These are phyloP conservation scores for Geranium brycei DNA, from an alignment of 345 rosid species.

Conservation along the genomic window DNA sequence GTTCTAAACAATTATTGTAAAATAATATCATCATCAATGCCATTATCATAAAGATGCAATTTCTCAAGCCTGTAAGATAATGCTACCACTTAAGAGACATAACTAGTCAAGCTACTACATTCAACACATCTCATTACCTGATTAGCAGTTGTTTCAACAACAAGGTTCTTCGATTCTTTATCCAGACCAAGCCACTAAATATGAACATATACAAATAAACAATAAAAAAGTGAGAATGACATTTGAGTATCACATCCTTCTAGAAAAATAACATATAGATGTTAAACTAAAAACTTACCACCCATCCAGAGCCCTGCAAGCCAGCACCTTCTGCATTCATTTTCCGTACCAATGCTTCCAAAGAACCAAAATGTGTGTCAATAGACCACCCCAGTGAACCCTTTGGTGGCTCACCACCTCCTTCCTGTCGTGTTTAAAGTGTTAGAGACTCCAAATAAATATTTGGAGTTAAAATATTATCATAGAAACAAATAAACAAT, in stretches of 20 bases:
- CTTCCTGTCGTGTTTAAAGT: constrained; percentile 38
- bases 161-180: constrained; percentile 70
- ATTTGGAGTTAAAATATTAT: not conserved
- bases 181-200: constrained; percentile 83
- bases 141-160: constrained; percentile 80
- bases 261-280: not conserved
- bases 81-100: not conserved
- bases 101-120: not conserved
- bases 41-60: not conserved
- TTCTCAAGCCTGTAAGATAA: not conserved
- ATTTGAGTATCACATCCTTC: not conserved
- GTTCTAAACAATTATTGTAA: too few relatives aligned
- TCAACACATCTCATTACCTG: constrained; percentile 39
- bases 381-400: constrained; percentile 65
- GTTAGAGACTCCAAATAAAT: not conserved
- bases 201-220: not conserved
- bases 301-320: constrained; percentile 98
- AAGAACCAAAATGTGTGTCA: constrained; percentile 65
- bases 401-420: constrained; percentile 91
- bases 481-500: not conserved
- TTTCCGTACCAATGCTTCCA: constrained; percentile 63
- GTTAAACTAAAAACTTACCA: constrained; percentile 38
- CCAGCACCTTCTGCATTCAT: constrained; percentile 93
- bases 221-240: constrained; percentile 1
- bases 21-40: not conserved